Conservation (phyloP, 345 rosid species). For the Pistacia atlantica region DNA sequence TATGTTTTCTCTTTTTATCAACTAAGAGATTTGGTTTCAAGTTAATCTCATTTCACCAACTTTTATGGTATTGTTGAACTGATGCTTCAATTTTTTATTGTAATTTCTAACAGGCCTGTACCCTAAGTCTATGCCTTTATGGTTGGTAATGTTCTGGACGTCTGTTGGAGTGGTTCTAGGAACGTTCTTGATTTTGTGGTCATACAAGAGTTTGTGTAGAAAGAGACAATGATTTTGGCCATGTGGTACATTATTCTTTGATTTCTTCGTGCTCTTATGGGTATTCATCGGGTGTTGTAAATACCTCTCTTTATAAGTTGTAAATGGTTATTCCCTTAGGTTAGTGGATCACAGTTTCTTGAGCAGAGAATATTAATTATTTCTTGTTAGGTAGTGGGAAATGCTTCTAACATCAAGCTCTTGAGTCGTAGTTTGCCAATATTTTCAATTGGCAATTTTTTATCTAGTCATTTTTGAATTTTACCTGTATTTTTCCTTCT, state of each 20-base stretch:
- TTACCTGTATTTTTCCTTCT: neutral
- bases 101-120: conserved; percentile 60
- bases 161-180: conserved; percentile 59
- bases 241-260: conserved; percentile 38
- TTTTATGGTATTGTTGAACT: neutral
- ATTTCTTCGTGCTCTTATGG: conserved; percentile 31
- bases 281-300: conserved; percentile 36
- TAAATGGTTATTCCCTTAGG: conserved; percentile 48
- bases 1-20: conserved; percentile 28
- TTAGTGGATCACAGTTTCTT: conserved; percentile 31
- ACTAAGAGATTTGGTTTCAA: neutral
- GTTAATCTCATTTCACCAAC: neutral
- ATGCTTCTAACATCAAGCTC: conserved; percentile 4
- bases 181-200: conserved; percentile 67
- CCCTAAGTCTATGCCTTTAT: conserved; percentile 81
- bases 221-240: conserved; percentile 61
- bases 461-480: neutral
- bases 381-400: conserved; percentile 18
- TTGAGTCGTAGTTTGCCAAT: conserved; percentile 10
- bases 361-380: conserved; percentile 7
- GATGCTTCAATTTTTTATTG: neutral
- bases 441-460: conserved; percentile 1
- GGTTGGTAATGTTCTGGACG: conserved; percentile 77
- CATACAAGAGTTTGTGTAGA: conserved; percentile 54
- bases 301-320: conserved; percentile 39